Evolutionary conservation across 2,329 filamentous ascomycete genomes (phyloP).

Genomic region (Decorospora gaudefroyi): DNA sequence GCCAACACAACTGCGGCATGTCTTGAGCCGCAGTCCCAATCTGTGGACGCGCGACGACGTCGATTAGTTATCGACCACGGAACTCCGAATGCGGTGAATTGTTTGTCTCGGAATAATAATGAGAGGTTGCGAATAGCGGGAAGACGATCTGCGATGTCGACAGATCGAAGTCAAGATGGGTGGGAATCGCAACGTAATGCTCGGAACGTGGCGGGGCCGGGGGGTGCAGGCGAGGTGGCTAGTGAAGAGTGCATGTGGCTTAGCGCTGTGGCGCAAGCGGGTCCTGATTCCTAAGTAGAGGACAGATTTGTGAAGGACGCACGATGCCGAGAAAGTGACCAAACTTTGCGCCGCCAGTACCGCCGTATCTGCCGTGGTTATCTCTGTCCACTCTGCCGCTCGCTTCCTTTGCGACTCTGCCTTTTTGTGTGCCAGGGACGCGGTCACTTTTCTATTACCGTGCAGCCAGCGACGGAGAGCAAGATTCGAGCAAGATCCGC

Average conservation of each 20-base stretch:
- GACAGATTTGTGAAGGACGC: slow-evolving; percentile 19
- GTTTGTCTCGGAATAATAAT: no score
- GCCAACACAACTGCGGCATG: no score
- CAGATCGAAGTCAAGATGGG: neutral
- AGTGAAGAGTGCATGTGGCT: slow-evolving; percentile 2
- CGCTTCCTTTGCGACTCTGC: slow-evolving; percentile 5
- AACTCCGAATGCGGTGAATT: no score
- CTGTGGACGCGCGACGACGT: no score
- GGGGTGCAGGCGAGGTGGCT: slow-evolving; percentile 10
- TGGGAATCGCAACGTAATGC: neutral
- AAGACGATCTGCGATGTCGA: neutral
- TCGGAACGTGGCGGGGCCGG: slow-evolving; percentile 15
- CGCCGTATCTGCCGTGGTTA: slow-evolving; percentile 12
- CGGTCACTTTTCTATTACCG: slow-evolving; percentile 3
- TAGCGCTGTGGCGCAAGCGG: slow-evolving; percentile 17
- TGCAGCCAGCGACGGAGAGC: no score
- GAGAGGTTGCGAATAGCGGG: no score
- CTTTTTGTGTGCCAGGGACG: slow-evolving; percentile 4
- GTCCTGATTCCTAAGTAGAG: slow-evolving; percentile 16
- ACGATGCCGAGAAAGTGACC: slow-evolving; percentile 12
- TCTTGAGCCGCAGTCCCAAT: no score
- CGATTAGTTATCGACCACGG: no score
- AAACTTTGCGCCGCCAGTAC: slow-evolving; percentile 15
- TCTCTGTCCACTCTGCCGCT: slow-evolving; percentile 13
- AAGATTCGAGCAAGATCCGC: no score